These are phyloP conservation scores for Cladosporium sp. DNA, from an alignment of 2,329 filamentous ascomycete genomes.

Conservation along the genomic window DNA sequence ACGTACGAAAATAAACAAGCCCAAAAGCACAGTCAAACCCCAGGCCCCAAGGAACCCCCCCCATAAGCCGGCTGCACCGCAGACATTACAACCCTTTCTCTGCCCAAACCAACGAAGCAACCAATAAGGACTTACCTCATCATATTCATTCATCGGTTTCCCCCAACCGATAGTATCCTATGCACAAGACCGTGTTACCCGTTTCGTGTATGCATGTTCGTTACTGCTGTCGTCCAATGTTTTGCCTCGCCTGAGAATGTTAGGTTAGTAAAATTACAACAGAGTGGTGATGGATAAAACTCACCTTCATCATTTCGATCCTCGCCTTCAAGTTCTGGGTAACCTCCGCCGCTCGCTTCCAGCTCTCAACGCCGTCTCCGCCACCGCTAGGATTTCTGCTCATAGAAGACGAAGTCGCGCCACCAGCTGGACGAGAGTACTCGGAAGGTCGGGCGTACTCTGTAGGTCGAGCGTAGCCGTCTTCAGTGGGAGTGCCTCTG, in stretches of 20 bases:
- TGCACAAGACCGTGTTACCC: constrained; percentile 1
- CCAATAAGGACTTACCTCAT: neutral
- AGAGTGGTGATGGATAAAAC: constrained; percentile 26
- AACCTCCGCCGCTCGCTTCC: constrained; percentile 95
- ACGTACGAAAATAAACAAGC: neutral
- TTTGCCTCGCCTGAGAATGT: constrained; percentile 29
- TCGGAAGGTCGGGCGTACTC: neutral
- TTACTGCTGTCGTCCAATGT: constrained; percentile 28
- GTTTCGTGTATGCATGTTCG: constrained; percentile 1
- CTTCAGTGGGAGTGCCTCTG: constrained; percentile 9
- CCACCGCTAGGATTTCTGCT: constrained; percentile 14
- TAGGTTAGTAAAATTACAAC: neutral
- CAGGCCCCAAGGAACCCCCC: neutral
- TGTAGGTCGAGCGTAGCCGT: neutral
- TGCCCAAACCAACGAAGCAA: neutral
- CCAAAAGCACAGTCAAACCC: neutral
- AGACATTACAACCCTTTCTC: neutral
- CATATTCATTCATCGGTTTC: neutral
- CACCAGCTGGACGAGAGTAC: neutral
- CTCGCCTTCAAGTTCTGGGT: constrained; percentile 95
- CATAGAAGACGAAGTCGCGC: neutral
- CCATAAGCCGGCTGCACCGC: neutral
- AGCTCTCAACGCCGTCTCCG: constrained; percentile 75
- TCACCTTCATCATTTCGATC: constrained; percentile 96
- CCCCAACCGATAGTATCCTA: neutral